Percentiles rank a stretch among this genome's conserved stretches.
Evolutionary conservation across 2,329 filamentous ascomycete genomes (phyloP).

Genomic region (Chaetothyriales sp.): DNA sequence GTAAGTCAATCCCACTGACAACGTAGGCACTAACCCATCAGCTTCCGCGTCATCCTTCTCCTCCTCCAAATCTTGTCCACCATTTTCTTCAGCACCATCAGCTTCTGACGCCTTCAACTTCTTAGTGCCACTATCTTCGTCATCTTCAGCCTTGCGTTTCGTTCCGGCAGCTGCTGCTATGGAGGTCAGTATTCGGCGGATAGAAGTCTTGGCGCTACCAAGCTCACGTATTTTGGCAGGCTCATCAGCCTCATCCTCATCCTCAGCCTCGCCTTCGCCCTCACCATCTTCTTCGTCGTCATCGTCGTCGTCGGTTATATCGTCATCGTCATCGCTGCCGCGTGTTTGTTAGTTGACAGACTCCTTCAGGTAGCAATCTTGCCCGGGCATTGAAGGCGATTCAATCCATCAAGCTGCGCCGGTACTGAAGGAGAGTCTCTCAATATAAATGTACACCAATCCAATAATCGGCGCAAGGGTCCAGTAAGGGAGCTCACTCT

Average conservation of each 20-base stretch:
- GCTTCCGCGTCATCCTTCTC: constrained; percentile 11
- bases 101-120: constrained; percentile 12
- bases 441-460: background rate
- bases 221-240: background rate
- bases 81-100: constrained; percentile 11
- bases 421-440: too few relatives aligned
- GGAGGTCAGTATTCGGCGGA: background rate
- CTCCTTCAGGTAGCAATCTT: background rate
- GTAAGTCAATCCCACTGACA: background rate
- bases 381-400: background rate
- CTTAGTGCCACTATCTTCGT: constrained; percentile 11
- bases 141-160: constrained; percentile 18
- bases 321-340: constrained; percentile 22
- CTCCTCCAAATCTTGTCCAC: constrained; percentile 10
- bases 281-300: constrained; percentile 23
- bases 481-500: background rate
- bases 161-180: constrained; percentile 9
- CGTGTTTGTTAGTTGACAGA: background rate
- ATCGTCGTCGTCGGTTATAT: constrained; percentile 22
- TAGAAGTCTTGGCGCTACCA: background rate
- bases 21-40: background rate
- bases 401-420: background rate
- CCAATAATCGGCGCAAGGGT: background rate
- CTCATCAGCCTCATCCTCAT: constrained; percentile 8
- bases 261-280: constrained; percentile 11